Conservation (phyloP, 1,139 yeast genomes). For the Pneumocystis carinii region DNA sequence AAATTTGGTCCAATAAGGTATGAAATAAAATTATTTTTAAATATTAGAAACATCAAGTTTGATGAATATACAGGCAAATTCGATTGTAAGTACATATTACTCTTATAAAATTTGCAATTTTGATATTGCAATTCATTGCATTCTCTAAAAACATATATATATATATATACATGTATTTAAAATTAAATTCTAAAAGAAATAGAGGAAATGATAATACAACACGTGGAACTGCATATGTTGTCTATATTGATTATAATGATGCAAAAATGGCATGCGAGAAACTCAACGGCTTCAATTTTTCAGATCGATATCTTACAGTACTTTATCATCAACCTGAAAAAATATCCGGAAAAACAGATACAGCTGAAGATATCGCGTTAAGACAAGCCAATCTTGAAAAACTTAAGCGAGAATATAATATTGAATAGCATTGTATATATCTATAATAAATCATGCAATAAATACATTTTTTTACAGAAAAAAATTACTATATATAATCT, state of each 20-base stretch:
- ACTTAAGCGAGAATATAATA: conserved; percentile 5
- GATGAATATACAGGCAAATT: conserved; percentile 20
- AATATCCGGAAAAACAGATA: conserved; percentile 3
- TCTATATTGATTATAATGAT: conserved; percentile 35
- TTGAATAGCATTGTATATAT: conserved; percentile 1
- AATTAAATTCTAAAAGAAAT: conserved; percentile 26
- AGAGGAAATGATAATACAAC: conserved; percentile 31
- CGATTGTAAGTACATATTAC: conserved; percentile 6
- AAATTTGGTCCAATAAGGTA: conserved; percentile 37
- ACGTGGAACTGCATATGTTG: conserved; percentile 44
- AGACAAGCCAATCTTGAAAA: conserved; percentile 8
- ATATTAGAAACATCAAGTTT: neutral
- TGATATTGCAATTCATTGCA: neutral
- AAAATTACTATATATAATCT: neutral
- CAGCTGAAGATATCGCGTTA: conserved; percentile 5
- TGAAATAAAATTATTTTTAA: neutral
- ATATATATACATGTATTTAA: neutral
- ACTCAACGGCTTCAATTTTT: conserved; percentile 45
- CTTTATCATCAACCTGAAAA: conserved; percentile 18
- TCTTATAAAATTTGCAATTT: neutral
- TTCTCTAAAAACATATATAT: neutral
- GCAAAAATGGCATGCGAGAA: conserved; percentile 40
- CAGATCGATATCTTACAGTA: conserved; percentile 46
- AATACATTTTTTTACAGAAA: neutral
- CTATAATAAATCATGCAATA: neutral